Percentiles rank a stretch among this genome's conserved stretches.
phyloP scores from a whole-genome alignment of 768 basidiomycete species.

The Lyophyllum semitale region DNA sequence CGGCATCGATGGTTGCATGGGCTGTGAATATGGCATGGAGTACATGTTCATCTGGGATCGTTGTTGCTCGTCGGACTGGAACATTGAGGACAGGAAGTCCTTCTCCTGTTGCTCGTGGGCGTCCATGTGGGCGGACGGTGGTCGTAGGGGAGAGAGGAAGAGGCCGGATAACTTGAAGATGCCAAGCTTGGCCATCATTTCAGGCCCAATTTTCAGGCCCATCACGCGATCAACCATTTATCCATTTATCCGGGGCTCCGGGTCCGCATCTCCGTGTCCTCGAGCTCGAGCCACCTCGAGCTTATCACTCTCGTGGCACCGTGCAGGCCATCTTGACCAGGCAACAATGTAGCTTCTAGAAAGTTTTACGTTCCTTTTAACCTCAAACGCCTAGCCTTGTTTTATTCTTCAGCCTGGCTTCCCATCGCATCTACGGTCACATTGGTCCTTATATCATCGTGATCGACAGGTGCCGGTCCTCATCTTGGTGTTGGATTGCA shows the following conservation, averaged over 20 bases:
- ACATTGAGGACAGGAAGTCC: constrained; percentile 24
- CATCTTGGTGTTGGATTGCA: neutral
- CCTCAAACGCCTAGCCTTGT: no score
- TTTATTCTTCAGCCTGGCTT: no score
- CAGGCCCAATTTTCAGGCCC: constrained; percentile 4
- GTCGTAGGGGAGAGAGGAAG: constrained; percentile 1
- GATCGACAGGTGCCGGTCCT: neutral
- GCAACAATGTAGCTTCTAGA: neutral
- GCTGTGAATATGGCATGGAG: constrained; percentile 7
- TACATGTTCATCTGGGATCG: constrained; percentile 5
- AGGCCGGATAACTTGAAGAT: neutral
- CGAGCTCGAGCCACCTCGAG: no score
- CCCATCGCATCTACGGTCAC: no score
- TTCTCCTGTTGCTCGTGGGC: constrained; percentile 21
- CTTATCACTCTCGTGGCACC: no score
- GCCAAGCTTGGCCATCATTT: neutral
- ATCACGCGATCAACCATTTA: constrained; percentile 11
- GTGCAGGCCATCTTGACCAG: no score
- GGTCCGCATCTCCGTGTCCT: neutral
- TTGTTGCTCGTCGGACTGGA: constrained; percentile 17
- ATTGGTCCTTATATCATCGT: neutral
- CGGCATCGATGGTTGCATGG: constrained; percentile 12
- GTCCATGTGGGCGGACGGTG: constrained; percentile 14
- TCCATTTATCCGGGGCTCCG: neutral
- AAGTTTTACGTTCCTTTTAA: no score